phyloP scores from a whole-genome alignment of 2,329 filamentous ascomycete species.

The Stenocarpella maydis region DNA sequence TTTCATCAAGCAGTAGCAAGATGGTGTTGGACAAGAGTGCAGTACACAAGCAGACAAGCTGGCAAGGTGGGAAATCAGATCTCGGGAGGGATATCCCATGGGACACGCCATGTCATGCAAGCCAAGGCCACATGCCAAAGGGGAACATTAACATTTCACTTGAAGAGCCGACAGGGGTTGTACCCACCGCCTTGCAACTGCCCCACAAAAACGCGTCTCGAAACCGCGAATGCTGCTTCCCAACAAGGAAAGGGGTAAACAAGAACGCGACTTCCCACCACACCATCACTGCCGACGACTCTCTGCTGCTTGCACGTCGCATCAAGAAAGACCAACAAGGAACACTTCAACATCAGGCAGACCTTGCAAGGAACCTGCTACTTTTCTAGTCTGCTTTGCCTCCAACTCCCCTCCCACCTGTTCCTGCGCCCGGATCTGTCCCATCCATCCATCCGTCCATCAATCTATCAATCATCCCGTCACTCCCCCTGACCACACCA shows the following conservation, averaged over 20 bases:
- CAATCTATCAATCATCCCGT: conserved; percentile 23
- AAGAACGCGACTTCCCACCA: conserved; percentile 32
- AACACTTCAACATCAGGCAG: background rate
- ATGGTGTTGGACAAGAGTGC: too few relatives aligned
- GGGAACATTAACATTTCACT: too few relatives aligned
- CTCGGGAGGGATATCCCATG: conserved; percentile 24
- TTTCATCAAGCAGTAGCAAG: too few relatives aligned
- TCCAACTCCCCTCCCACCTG: conserved; percentile 21
- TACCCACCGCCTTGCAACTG: conserved; percentile 2
- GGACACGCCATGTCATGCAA: background rate
- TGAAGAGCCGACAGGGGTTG: conserved; percentile 17
- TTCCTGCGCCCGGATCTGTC: conserved; percentile 24
- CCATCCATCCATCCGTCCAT: conserved; percentile 21
- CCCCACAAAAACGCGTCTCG: conserved; percentile 32
- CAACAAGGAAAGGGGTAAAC: conserved; percentile 36
- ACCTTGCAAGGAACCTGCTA: conserved; percentile 31
- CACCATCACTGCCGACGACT: background rate
- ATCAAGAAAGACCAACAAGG: background rate
- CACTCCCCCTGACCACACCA: conserved; percentile 23
- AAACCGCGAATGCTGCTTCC: conserved; percentile 30
- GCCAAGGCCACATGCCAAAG: conserved; percentile 21
- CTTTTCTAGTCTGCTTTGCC: conserved; percentile 25
- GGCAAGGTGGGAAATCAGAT: conserved; percentile 21
- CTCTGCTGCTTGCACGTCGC: background rate
- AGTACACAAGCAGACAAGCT: conserved; percentile 16